Conservation (phyloP, 2,329 filamentous ascomycete genomes). For the Epichloe gansuensis region DNA sequence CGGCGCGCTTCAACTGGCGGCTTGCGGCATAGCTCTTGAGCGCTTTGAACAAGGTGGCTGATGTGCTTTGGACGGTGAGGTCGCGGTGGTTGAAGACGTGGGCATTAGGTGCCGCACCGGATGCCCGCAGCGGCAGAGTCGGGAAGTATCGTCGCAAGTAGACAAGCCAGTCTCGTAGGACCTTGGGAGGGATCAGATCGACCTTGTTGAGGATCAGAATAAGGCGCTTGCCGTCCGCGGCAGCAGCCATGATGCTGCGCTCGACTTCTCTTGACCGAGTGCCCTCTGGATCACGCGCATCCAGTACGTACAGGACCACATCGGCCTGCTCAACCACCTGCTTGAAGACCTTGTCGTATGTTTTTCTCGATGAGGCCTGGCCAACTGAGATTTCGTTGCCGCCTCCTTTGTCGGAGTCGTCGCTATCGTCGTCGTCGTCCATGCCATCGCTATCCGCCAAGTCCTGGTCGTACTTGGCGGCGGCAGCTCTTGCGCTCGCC, state of each 20-base stretch:
- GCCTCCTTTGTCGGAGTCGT: slow-evolving; percentile 41
- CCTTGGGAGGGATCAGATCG: slow-evolving; percentile 70
- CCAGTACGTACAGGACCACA: slow-evolving; percentile 84
- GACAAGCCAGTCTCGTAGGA: slow-evolving; percentile 72
- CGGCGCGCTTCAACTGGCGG: slow-evolving; percentile 74
- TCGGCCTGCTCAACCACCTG: slow-evolving; percentile 80
- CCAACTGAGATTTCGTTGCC: slow-evolving; percentile 37
- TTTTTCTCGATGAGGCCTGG: slow-evolving; percentile 58
- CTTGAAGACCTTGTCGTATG: slow-evolving; percentile 95
- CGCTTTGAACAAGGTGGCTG: slow-evolving; percentile 71
- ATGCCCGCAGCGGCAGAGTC: slow-evolving; percentile 77
- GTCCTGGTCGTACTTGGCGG: slow-evolving; percentile 59
- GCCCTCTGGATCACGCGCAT: slow-evolving; percentile 81
- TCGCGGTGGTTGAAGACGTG: slow-evolving; percentile 88
- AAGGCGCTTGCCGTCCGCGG: slow-evolving; percentile 68
- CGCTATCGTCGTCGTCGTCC: slow-evolving; percentile 29
- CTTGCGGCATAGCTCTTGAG: slow-evolving; percentile 78
- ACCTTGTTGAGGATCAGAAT: slow-evolving; percentile 95
- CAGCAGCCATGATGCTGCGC: slow-evolving; percentile 80
- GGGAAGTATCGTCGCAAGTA: slow-evolving; percentile 84
- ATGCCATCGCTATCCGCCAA: slow-evolving; percentile 47
- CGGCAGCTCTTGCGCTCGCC: slow-evolving; percentile 68
- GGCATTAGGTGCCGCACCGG: slow-evolving; percentile 68
- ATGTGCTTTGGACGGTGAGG: slow-evolving; percentile 74
- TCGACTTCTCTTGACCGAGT: slow-evolving; percentile 86